Conservation (phyloP, 345 rosid genomes). For the rapeseed (Brassica napus) region DNA sequence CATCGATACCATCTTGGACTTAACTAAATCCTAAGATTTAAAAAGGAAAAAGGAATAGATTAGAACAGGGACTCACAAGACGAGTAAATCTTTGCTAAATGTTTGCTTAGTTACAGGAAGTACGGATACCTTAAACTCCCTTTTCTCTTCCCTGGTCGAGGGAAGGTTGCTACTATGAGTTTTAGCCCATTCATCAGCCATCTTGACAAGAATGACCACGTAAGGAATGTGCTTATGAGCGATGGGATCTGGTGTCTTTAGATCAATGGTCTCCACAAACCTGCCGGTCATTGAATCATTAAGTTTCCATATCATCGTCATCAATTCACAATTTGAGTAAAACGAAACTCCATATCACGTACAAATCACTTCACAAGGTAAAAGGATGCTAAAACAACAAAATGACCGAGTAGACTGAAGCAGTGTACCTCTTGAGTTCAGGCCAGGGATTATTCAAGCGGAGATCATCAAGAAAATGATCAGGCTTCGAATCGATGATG, state of each 20-base stretch:
- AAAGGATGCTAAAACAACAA: not conserved
- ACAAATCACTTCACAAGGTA: not conserved
- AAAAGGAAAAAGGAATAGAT: conserved; percentile 23
- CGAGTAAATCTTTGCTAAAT: conserved; percentile 1
- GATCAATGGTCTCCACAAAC: conserved; percentile 75
- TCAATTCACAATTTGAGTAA: not conserved
- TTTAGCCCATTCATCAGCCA: conserved; percentile 81
- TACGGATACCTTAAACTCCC: conserved; percentile 71
- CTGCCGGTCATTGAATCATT: conserved; percentile 36
- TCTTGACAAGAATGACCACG: conserved; percentile 76
- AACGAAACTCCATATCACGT: not conserved
- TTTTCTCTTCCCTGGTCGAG: conserved; percentile 82
- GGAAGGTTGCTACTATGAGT: conserved; percentile 72
- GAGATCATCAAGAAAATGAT: conserved; percentile 92
- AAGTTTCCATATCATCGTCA: not conserved
- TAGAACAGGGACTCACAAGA: conserved; percentile 25
- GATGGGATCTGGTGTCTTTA: conserved; percentile 65
- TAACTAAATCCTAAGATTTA: conserved; percentile 67
- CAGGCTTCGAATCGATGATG: conserved; percentile 88
- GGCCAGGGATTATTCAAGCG: conserved; percentile 96
- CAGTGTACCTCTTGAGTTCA: conserved; percentile 65
- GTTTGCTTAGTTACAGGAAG: conserved; percentile 23
- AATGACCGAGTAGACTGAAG: conserved; percentile 10
- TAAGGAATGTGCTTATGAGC: conserved; percentile 92
- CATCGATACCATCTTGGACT: conserved; percentile 60